A percentile compares a stretch with the other conserved stretches of the same genome.
Conservation (phyloP, 768 basidiomycete species). For the Serendipita sp. region DNA sequence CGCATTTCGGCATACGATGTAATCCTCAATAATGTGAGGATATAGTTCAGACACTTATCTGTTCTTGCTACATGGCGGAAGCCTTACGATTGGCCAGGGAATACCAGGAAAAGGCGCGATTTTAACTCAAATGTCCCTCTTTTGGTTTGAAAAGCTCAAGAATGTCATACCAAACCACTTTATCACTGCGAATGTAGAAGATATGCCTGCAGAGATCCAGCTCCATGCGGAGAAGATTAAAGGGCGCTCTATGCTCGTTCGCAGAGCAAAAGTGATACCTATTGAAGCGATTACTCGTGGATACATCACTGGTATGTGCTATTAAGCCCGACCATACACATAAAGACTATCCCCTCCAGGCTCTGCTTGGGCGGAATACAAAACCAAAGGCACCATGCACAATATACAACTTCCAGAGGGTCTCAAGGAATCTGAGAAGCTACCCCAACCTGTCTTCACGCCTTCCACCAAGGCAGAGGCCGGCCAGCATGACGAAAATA, state of each 20-base stretch:
- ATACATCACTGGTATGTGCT: conserved; percentile 71
- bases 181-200: conserved; percentile 53
- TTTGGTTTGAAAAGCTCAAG: conserved; percentile 82
- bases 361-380: conserved; percentile 91
- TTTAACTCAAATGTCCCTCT: conserved; percentile 76
- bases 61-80: background rate
- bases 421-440: conserved; percentile 68
- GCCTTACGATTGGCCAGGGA: conserved; percentile 35
- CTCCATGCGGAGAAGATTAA: conserved; percentile 62
- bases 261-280: conserved; percentile 73
- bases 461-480: conserved; percentile 94
- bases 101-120: conserved; percentile 88
- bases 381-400: conserved; percentile 73
- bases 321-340: background rate
- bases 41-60: background rate
- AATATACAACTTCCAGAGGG: conserved; percentile 61
- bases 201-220: conserved; percentile 69
- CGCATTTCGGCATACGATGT: conserved; percentile 96
- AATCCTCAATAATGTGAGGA: conserved; percentile 75
- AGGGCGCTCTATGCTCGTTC: conserved; percentile 82
- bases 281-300: conserved; percentile 94
- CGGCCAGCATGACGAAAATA: conserved; percentile 92
- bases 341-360: conserved; percentile 30
- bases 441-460: conserved; percentile 77
- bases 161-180: conserved; percentile 81